Conservation (phyloP, 441 rosid genomes). For the Gossypium trilobum region DNA sequence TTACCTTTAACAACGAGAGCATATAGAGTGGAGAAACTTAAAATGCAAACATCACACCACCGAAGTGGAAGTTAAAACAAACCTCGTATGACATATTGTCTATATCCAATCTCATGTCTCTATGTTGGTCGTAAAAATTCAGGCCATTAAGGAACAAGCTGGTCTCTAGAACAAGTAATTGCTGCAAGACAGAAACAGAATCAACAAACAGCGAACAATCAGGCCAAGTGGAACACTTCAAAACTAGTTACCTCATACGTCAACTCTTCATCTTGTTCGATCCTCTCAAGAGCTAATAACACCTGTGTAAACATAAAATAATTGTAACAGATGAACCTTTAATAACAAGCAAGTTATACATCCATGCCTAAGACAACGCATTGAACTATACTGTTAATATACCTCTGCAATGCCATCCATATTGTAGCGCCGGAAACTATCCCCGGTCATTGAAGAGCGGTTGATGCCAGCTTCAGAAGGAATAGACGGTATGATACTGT, state of each 20-base stretch:
- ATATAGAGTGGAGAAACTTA: background rate
- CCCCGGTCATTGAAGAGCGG: conserved; percentile 36
- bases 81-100: conserved; percentile 98
- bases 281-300: conserved; percentile 74
- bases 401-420: conserved; percentile 95
- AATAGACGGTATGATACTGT: conserved; percentile 40
- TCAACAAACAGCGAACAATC: conserved; percentile 10
- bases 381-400: conserved; percentile 17
- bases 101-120: conserved; percentile 93
- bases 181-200: conserved; percentile 37
- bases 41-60: background rate
- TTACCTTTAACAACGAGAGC: background rate
- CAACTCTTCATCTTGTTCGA: conserved; percentile 73
- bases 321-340: background rate
- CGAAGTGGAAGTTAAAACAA: conserved; percentile 16
- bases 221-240: conserved; percentile 9
- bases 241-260: conserved; percentile 58
- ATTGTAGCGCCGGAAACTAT: conserved; percentile 47
- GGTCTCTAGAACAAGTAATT: conserved; percentile 69
- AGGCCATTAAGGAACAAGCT: conserved; percentile 58
- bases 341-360: background rate
- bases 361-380: conserved; percentile 12
- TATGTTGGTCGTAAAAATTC: conserved; percentile 74
- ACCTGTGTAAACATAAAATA: conserved; percentile 36
- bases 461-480: conserved; percentile 45